phyloP scores from a whole-genome alignment of 2,329 filamentous ascomycete species.

The Didymosphaeria variabile region DNA sequence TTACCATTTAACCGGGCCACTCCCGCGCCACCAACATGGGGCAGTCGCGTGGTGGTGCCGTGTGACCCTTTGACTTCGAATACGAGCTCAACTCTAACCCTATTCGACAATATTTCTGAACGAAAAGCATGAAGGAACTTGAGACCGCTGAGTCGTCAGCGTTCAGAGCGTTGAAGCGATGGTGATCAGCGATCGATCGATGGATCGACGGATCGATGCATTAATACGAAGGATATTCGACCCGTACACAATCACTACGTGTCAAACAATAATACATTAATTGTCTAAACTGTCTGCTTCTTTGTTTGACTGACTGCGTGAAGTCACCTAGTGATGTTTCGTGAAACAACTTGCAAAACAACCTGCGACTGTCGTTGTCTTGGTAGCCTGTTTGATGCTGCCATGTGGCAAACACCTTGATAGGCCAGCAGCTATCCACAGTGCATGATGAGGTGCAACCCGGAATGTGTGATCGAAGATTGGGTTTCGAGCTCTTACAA shows the following conservation, averaged over 20 bases:
- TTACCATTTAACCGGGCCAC: constrained; percentile 1
- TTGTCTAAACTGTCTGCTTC: neutral
- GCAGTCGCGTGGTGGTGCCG: constrained; percentile 7
- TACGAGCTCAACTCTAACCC: neutral
- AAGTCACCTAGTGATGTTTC: too few relatives aligned
- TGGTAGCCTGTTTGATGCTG: too few relatives aligned
- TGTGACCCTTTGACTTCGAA: constrained; percentile 5
- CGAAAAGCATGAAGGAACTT: neutral
- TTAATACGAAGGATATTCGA: neutral
- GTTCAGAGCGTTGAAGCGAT: neutral
- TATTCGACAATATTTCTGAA: neutral
- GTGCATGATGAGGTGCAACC: too few relatives aligned
- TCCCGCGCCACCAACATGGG: constrained; percentile 8
- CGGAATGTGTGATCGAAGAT: too few relatives aligned
- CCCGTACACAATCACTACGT: neutral
- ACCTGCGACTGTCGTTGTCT: too few relatives aligned
- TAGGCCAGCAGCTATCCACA: too few relatives aligned
- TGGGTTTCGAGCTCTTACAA: too few relatives aligned
- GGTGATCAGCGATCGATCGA: neutral
- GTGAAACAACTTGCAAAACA: too few relatives aligned
- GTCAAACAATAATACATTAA: neutral
- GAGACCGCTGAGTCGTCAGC: neutral
- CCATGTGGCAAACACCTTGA: too few relatives aligned
- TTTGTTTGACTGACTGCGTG: neutral
- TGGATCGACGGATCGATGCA: constrained; percentile 1